Percentiles rank a stretch among this genome's conserved stretches.
Evolutionary conservation across 2,329 filamentous ascomycete species (phyloP).

Genomic region (Scytalidium sp.): DNA sequence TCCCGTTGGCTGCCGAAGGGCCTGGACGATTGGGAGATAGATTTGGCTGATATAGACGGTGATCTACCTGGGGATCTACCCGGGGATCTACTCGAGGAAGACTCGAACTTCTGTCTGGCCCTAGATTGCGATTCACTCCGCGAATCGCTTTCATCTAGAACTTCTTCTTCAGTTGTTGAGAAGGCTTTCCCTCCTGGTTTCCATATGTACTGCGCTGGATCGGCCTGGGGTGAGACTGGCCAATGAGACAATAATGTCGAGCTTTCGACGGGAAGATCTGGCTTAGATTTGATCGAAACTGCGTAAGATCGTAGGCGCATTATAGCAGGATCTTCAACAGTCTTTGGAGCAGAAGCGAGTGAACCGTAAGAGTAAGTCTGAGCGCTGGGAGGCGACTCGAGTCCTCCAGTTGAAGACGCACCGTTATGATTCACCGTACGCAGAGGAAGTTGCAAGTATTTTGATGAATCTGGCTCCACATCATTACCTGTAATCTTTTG

Average conservation of each 20-base stretch:
- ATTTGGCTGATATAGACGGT: conserved; percentile 21
- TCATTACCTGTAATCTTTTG: not conserved
- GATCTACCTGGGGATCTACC: conserved; percentile 24
- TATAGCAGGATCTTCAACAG: conserved; percentile 27
- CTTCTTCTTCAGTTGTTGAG: conserved; percentile 8
- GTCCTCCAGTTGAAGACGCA: not conserved
- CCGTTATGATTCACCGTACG: not conserved
- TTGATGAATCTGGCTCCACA: not conserved
- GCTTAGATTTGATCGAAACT: conserved; percentile 24
- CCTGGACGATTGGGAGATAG: conserved; percentile 41
- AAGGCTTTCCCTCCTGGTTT: conserved; percentile 13
- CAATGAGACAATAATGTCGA: conserved; percentile 32
- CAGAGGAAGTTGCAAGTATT: not conserved
- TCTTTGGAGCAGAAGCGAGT: conserved; percentile 11
- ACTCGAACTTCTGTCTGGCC: conserved; percentile 22
- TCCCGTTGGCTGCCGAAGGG: conserved; percentile 24
- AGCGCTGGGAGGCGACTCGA: not conserved
- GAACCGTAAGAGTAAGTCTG: conserved; percentile 18
- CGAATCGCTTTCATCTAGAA: conserved; percentile 16
- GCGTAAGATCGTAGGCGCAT: conserved; percentile 33
- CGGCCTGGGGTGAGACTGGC: conserved; percentile 28
- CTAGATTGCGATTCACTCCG: conserved; percentile 5
- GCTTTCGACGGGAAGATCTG: conserved; percentile 18
- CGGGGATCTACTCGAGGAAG: conserved; percentile 22
- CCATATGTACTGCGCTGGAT: conserved; percentile 32